phyloP scores from a whole-genome alignment of 805 yeast genomes.

The Kazachstania psychrophila region DNA sequence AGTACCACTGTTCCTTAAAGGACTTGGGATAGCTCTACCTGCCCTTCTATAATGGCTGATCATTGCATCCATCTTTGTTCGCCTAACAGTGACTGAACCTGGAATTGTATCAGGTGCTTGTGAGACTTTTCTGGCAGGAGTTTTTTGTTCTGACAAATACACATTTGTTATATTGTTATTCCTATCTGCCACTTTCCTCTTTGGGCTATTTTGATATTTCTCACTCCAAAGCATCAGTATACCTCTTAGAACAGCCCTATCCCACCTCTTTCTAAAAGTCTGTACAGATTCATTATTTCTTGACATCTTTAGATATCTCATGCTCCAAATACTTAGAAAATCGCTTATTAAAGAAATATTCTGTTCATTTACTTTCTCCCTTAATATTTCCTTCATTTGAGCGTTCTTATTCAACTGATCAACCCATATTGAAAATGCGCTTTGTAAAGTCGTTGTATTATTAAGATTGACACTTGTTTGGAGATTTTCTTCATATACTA shows the following conservation, averaged over 20 bases:
- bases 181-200: slow-evolving; percentile 4
- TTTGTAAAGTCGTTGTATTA: slow-evolving; percentile 15
- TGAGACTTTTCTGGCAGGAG: slow-evolving; percentile 15
- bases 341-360: slow-evolving; percentile 18
- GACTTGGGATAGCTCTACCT: slow-evolving; percentile 33
- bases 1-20: slow-evolving; percentile 16
- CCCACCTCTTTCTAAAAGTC: slow-evolving; percentile 32
- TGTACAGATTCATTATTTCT: slow-evolving; percentile 30
- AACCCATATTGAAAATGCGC: slow-evolving; percentile 21
- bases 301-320: slow-evolving; percentile 26
- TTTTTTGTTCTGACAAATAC: background rate
- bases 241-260: slow-evolving; percentile 33
- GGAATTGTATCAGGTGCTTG: slow-evolving; percentile 23
- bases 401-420: slow-evolving; percentile 5
- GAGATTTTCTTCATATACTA: background rate
- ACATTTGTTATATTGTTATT: background rate
- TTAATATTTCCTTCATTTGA: slow-evolving; percentile 12
- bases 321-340: slow-evolving; percentile 29
- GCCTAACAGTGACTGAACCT: slow-evolving; percentile 32
- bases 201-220: slow-evolving; percentile 4
- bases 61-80: slow-evolving; percentile 31
- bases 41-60: slow-evolving; percentile 30
- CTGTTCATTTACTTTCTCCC: slow-evolving; percentile 17
- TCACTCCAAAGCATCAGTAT: slow-evolving; percentile 31
- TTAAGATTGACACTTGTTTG: slow-evolving; percentile 10